Base-by-base conservation (phyloP, 1,284 basidiomycete species). In the Puccinia sorghi region DNA sequence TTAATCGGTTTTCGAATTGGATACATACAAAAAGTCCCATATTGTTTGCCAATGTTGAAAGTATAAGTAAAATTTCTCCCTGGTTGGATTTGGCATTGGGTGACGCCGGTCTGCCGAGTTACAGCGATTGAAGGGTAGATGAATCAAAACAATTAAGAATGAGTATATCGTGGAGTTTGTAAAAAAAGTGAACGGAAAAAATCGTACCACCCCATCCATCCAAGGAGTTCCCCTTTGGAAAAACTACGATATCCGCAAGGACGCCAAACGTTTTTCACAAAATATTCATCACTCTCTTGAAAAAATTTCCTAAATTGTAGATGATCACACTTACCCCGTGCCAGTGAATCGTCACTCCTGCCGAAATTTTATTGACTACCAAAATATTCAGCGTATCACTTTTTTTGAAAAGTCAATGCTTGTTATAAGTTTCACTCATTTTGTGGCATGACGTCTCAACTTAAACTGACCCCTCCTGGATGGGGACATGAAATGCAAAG, bases 51-150 rank as follows among this genome's bases (percentile, higher is more conserved):
- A n/a, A 84, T 81, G 22, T 83, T 85, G 80, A 86, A 87, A 59
- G 87, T 86, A 84, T 89, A 89, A 22, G 86, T 84, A 84, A 88
- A 89, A 12, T 84, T 85, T n/a, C 84, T 81, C 0, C 85, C 85
- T 79, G 80, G 83, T 0, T 87, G 85, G 79, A 90, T 88, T 0
- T 88, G 88, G 81, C 89, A 89, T 80, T 88, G 87, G 32, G 84
- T 86, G 11, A 88, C 72, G 17, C 76, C 72, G 20, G 74, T 67
- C 64, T 67, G 22, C 12, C 39, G 39, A 39, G 7, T 39, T 2
- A 43, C 25, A 17, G 12, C 15, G 11, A 17, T 64, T 64, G 27
- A 22, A 9, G 63, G 37, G 39, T 2, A 37, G 20, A 41, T 15
- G 39, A 39, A 39, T 41, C 12, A 17, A 27, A 54, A 43, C 6